Evolutionary conservation across 2,329 filamentous ascomycete species (phyloP).

Genomic region (Alternaria ethzedia): DNA sequence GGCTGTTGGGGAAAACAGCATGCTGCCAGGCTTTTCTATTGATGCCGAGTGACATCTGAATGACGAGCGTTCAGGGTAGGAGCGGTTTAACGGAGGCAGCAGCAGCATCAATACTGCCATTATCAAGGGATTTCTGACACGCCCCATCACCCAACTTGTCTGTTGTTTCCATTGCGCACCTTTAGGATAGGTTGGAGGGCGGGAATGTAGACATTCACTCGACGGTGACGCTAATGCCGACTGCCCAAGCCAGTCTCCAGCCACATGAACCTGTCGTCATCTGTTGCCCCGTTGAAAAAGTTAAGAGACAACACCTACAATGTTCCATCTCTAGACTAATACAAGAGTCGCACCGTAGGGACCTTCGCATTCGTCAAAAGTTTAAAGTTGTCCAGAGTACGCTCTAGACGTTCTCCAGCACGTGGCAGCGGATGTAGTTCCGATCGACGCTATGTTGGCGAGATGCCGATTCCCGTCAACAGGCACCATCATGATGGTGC

Average conservation of each 20-base stretch:
- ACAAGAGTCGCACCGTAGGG: not conserved
- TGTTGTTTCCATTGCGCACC: not conserved
- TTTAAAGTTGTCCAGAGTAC: not conserved
- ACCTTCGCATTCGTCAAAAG: not conserved
- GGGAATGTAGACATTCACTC: not conserved
- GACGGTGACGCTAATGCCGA: not conserved
- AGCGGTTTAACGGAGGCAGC: not conserved
- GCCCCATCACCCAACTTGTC: not conserved
- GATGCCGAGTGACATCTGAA: not conserved
- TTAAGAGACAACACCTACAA: not conserved
- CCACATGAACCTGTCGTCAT: not conserved
- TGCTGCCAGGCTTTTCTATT: not conserved
- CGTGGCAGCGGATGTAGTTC: not conserved
- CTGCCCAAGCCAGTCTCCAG: not conserved
- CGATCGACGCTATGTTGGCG: not conserved
- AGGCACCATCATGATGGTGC: not conserved
- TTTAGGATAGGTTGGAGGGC: not conserved
- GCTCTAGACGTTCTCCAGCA: not conserved
- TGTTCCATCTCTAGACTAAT: not conserved
- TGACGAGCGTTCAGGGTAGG: not conserved
- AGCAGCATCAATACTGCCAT: not conserved
- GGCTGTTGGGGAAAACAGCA: not conserved
- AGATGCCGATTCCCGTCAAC: not conserved
- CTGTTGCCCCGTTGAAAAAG: not conserved
- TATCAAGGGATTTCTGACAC: not conserved